A percentile compares a stretch with the other conserved stretches of the same genome.
Conservation (phyloP, 768 basidiomycete genomes). For the Tremella yokohamensis region DNA sequence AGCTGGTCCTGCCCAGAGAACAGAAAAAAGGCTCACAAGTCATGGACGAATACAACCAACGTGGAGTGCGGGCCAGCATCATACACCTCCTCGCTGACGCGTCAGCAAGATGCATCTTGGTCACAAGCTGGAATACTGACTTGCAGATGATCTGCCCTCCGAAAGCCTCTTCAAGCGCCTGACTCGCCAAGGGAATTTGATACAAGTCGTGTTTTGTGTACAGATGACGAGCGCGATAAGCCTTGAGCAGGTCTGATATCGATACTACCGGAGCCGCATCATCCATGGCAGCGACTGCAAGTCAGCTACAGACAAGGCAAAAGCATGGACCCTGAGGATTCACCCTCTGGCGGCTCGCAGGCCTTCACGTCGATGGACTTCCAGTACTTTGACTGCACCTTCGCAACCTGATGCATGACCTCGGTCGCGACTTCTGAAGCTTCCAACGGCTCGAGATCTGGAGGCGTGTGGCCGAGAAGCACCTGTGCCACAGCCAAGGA, state of each 20-base stretch:
- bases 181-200: slow-evolving; percentile 68
- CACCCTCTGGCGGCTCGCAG: slow-evolving; percentile 78
- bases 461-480: slow-evolving; percentile 85
- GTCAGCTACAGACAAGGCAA: slow-evolving; percentile 2
- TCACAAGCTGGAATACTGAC: slow-evolving; percentile 59
- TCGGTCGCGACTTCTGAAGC: slow-evolving; percentile 80
- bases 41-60: slow-evolving; percentile 83
- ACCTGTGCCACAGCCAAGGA: slow-evolving; percentile 79
- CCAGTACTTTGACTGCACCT: slow-evolving; percentile 88
- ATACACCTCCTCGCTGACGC: slow-evolving; percentile 67
- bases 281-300: neutral
- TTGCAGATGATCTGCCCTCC: slow-evolving; percentile 82
- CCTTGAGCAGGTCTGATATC: slow-evolving; percentile 72
- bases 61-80: slow-evolving; percentile 53
- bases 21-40: slow-evolving; percentile 65
- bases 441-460: slow-evolving; percentile 63
- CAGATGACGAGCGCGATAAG: slow-evolving; percentile 78
- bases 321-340: slow-evolving; percentile 10
- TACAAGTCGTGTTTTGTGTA: slow-evolving; percentile 73
- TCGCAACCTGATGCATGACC: slow-evolving; percentile 82
- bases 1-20: neutral
- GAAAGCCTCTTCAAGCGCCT: slow-evolving; percentile 67
- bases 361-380: slow-evolving; percentile 75
- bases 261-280: neutral
- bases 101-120: slow-evolving; percentile 1